phyloP scores from a whole-genome alignment of 805 yeast species.

The Yarrowia sp. region DNA sequence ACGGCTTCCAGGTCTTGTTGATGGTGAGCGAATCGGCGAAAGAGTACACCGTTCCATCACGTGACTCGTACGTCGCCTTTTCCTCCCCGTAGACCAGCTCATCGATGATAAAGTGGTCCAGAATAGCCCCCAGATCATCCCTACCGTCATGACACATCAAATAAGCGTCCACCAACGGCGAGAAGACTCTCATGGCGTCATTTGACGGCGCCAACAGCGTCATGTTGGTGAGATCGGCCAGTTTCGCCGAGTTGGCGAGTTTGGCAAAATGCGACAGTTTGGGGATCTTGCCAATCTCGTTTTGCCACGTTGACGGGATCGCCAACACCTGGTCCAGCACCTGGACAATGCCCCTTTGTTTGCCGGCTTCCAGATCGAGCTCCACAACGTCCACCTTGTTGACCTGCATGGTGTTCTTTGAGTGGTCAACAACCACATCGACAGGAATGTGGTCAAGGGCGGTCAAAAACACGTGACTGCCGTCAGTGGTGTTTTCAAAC shows the following conservation, averaged over 20 bases:
- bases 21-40: constrained; percentile 42
- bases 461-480: background rate
- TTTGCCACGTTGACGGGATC: constrained; percentile 3
- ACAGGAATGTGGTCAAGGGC: constrained; percentile 6
- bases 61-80: constrained; percentile 38
- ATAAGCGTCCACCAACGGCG: constrained; percentile 49
- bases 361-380: constrained; percentile 55
- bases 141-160: constrained; percentile 34
- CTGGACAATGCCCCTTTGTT: constrained; percentile 65
- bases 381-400: constrained; percentile 50
- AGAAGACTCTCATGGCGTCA: constrained; percentile 38
- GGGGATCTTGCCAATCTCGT: background rate
- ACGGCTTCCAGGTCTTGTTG: constrained; percentile 41
- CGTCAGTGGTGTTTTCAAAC: constrained; percentile 35
- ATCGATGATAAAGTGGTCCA: constrained; percentile 50
- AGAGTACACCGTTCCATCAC: constrained; percentile 33
- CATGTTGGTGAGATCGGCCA: background rate
- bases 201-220: constrained; percentile 41
- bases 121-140: constrained; percentile 33
- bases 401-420: background rate
- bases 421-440: background rate
- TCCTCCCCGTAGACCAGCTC: constrained; percentile 28
- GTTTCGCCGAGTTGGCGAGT: background rate
- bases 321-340: constrained; percentile 39
- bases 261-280: background rate